phyloP scores from a whole-genome alignment of 2,329 filamentous ascomycete genomes.

The Elsinoe fawcettii region DNA sequence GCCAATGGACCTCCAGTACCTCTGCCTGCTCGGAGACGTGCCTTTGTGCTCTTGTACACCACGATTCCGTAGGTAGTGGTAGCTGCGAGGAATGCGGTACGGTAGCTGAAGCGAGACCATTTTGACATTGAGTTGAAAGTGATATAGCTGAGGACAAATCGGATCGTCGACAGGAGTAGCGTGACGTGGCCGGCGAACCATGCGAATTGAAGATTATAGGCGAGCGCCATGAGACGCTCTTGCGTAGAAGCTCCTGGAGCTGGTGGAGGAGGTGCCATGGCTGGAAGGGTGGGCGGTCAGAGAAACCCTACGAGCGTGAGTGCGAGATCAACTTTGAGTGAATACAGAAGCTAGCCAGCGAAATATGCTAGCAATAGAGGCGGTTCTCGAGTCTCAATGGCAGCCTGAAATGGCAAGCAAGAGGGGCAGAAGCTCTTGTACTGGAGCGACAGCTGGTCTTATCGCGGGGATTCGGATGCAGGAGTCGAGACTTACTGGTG shows the following conservation, averaged over 20 bases:
- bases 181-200: slow-evolving; percentile 67
- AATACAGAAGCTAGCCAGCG: neutral
- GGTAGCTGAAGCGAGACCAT: slow-evolving; percentile 77
- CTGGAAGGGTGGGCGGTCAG: neutral
- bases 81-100: slow-evolving; percentile 80
- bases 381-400: neutral
- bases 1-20: slow-evolving; percentile 53
- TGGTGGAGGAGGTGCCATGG: slow-evolving; percentile 23
- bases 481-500: neutral
- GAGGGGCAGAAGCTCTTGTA: slow-evolving; percentile 2
- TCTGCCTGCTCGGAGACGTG: slow-evolving; percentile 67
- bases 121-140: slow-evolving; percentile 77
- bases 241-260: slow-evolving; percentile 19
- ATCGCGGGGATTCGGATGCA: neutral
- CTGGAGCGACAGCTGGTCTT: slow-evolving; percentile 12
- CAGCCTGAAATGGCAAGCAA: neutral
- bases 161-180: slow-evolving; percentile 71
- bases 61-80: slow-evolving; percentile 94
- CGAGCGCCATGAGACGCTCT: slow-evolving; percentile 41
- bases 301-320: neutral
- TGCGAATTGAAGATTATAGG: slow-evolving; percentile 86
- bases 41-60: slow-evolving; percentile 93
- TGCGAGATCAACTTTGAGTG: neutral
- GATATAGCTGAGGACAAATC: slow-evolving; percentile 79
- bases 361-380: neutral